Base-by-base conservation (phyloP, 352 stramenopile genomes). In the Globisporangium takayamanum region DNA sequence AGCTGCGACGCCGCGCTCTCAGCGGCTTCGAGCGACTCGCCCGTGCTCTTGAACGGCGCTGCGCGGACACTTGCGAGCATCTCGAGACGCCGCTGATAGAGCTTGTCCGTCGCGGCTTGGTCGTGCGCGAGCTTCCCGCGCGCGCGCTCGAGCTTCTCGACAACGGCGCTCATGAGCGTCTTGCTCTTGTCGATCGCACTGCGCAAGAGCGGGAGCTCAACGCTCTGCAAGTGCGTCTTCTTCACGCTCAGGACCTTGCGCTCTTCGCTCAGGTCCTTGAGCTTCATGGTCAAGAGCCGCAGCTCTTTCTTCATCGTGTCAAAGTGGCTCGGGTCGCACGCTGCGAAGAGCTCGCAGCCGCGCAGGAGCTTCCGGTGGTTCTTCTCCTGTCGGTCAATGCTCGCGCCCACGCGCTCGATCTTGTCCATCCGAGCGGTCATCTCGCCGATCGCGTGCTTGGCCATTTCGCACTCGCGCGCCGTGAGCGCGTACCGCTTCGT, bases 381-480 rank as follows among this genome's bases (percentile, higher is more conserved):
- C 51, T 81, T 87, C 55, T 89, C 82, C 63, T 94, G 82, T 25
- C 75, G 70, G 20, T 89, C 78, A 39, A 94, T 87, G 36, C 69
- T 74, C 48, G 66, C 64, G 49, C 86, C 61, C 55, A 89, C 74
- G 12, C 71, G 56, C 36, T 92, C 82, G 36, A 92, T 72, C 68
- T 89, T 86, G 22, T 73, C 69, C 49, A 89, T 70, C 11, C 84
- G 82, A 33, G 64, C 61, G 15, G 69, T 77, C 82, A 94, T 94
- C 69, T 92, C 84, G 37, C 84, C 70, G 5, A 84, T 70, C 5
- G 84, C 84, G 16, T 80, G 74, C 55, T 86, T 82, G 51, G 82
- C 82, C 78, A 91, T 89, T 3, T 90, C 76, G 39, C 75, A 89
- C 50, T 94, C 84, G 7, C 80, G 80, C 71, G 90, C 87, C 45